These are phyloP conservation scores for Iris macrosiphon DNA, from an alignment of 106 monocot genomes.

Conservation along the genomic window DNA sequence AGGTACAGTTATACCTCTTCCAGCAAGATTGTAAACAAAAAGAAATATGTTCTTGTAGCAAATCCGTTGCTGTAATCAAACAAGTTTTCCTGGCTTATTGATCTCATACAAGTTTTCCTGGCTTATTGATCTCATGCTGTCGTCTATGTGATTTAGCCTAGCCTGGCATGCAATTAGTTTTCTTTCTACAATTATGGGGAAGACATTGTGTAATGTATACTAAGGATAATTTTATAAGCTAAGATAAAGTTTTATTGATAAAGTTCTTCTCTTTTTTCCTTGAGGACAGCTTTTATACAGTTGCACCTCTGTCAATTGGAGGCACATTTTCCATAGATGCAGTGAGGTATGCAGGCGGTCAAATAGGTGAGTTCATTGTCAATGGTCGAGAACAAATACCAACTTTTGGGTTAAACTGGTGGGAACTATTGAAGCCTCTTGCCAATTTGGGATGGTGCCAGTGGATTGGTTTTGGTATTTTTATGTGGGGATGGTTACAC, in stretches of 20 bases:
- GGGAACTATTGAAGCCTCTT: constrained; percentile 44
- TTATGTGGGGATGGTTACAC: constrained; percentile 85
- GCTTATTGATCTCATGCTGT: too few relatives aligned
- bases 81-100: too few relatives aligned
- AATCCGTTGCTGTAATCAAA: too few relatives aligned
- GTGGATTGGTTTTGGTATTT: constrained; percentile 63
- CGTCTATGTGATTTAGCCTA: too few relatives aligned
- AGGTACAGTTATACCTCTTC: too few relatives aligned
- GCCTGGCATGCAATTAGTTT: too few relatives aligned
- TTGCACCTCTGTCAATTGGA: constrained; percentile 69
- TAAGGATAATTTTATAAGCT: too few relatives aligned
- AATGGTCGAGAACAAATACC: constrained; percentile 40
- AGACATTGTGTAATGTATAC: too few relatives aligned
- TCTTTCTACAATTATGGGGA: too few relatives aligned
- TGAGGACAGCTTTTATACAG: constrained; percentile 53
- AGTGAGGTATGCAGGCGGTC: constrained; percentile 20
- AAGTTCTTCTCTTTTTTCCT: not conserved
- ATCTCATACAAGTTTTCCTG: too few relatives aligned
- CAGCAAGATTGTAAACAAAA: too few relatives aligned
- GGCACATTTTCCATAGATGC: constrained; percentile 35
- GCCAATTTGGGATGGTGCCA: constrained; percentile 57
- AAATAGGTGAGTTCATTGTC: constrained; percentile 46
- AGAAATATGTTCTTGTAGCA: too few relatives aligned
- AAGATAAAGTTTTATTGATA: not conserved
- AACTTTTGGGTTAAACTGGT: constrained; percentile 23